Evolutionary conservation across 2,329 filamentous ascomycete genomes (phyloP).

Genomic region (Xylaria sp.): DNA sequence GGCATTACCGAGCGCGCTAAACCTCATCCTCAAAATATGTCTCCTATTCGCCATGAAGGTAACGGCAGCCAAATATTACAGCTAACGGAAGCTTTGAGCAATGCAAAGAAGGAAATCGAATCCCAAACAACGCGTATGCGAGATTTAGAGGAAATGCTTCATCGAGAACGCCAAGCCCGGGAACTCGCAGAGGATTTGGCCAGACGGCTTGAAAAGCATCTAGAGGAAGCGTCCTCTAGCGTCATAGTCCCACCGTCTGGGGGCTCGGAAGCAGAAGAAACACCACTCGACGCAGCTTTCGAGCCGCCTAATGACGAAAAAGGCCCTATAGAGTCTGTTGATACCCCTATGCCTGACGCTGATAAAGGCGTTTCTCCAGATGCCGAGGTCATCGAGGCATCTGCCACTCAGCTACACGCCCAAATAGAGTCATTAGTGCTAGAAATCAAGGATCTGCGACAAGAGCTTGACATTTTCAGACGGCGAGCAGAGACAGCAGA

Average conservation of each 20-base stretch:
- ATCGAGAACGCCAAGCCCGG: constrained; percentile 81
- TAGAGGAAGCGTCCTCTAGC: constrained; percentile 66
- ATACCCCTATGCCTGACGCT: constrained; percentile 34
- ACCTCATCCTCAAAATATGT: constrained; percentile 61
- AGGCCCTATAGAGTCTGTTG: constrained; percentile 35
- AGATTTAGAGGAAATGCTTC: constrained; percentile 81
- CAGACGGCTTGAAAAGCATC: constrained; percentile 72
- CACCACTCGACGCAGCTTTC: constrained; percentile 58
- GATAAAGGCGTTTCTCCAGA: constrained; percentile 43
- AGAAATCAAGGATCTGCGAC: constrained; percentile 83
- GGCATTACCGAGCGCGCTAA: constrained; percentile 80
- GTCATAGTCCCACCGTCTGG: constrained; percentile 53
- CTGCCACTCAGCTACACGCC: constrained; percentile 65
- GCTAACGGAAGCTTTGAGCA: constrained; percentile 84
- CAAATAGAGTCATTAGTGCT: constrained; percentile 79
- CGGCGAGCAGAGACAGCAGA: constrained; percentile 84
- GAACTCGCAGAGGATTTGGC: constrained; percentile 86
- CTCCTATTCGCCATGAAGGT: constrained; percentile 66
- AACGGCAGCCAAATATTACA: constrained; percentile 79
- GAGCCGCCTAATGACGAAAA: constrained; percentile 55
- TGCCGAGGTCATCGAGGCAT: constrained; percentile 52
- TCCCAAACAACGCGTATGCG: constrained; percentile 81
- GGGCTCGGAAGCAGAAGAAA: constrained; percentile 51
- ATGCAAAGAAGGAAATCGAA: constrained; percentile 87
- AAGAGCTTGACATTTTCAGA: constrained; percentile 82